These are phyloP conservation scores for Ascochyta lentis DNA, from an alignment of 2,329 filamentous ascomycete genomes.

Conservation along the genomic window DNA sequence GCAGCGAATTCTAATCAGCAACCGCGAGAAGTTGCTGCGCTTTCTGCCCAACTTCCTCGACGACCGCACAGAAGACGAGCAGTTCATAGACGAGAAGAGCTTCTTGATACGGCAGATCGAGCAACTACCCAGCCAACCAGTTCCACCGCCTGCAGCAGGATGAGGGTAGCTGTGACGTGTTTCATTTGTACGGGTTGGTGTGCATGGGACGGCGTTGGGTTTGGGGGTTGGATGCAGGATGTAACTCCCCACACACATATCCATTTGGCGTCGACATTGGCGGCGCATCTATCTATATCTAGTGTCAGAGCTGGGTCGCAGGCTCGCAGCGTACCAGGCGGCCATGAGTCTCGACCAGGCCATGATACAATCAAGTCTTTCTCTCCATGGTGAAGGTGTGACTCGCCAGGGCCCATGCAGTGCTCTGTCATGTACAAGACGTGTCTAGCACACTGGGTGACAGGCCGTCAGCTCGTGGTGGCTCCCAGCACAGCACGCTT, in stretches of 20 bases:
- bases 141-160: constrained; percentile 31
- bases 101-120: constrained; percentile 95
- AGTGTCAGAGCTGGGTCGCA: background rate
- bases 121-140: constrained; percentile 45
- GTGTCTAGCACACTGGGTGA: background rate
- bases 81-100: constrained; percentile 97
- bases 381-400: background rate
- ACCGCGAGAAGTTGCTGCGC: constrained; percentile 85
- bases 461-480: background rate
- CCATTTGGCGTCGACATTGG: constrained; percentile 11
- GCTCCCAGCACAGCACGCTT: constrained; percentile 3
- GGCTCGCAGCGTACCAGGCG: background rate
- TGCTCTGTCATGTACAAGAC: background rate
- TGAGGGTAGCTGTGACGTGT: constrained; percentile 5
- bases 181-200: constrained; percentile 8
- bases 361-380: background rate
- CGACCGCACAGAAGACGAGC: constrained; percentile 94
- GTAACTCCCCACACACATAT: background rate
- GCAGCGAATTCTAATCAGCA: constrained; percentile 94
- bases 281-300: constrained; percentile 15
- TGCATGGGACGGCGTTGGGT: constrained; percentile 23
- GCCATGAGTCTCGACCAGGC: background rate
- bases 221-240: constrained; percentile 5
- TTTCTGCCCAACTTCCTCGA: constrained; percentile 93
- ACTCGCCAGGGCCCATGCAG: background rate